These are phyloP conservation scores for Alisma plantagoaquatica DNA, from an alignment of 106 monocot genomes.

Conservation along the genomic window DNA sequence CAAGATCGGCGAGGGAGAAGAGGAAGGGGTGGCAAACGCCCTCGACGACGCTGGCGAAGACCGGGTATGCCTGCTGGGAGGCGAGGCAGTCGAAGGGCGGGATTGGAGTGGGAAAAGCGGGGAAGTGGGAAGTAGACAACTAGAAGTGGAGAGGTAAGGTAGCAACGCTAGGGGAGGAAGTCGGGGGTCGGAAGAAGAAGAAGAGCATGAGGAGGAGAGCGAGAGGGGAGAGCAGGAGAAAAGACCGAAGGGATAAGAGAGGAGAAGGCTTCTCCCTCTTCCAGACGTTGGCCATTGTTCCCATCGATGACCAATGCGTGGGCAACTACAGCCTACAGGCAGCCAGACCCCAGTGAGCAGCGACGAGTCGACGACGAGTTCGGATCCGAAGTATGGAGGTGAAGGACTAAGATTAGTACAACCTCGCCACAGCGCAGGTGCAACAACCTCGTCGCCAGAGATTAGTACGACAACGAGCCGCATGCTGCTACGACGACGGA, in stretches of 20 bases:
- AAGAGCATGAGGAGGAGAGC: slow-evolving; percentile 23
- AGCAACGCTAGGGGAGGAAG: slow-evolving; percentile 18
- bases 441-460: no score
- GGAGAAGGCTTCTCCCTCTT: slow-evolving; percentile 28
- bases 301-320: no score
- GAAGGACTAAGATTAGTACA: no score
- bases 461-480: no score
- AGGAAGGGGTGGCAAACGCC: slow-evolving; percentile 67
- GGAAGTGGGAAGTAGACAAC: slow-evolving; percentile 8
- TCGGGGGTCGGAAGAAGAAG: slow-evolving; percentile 12
- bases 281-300: slow-evolving; percentile 75
- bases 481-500: no score
- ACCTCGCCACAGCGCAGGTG: no score
- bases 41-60: slow-evolving; percentile 75
- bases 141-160: slow-evolving; percentile 1
- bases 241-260: no score
- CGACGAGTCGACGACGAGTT: no score
- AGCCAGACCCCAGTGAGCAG: no score
- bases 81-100: slow-evolving; percentile 57
- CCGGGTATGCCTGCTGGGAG: slow-evolving; percentile 71
- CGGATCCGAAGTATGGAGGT: no score
- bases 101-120: slow-evolving; percentile 16
- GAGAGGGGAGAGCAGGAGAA: no score
- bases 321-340: no score
- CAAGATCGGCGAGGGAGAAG: slow-evolving; percentile 88